Conservation (phyloP, 805 yeast species). For the Yamadazyma endophytica region DNA sequence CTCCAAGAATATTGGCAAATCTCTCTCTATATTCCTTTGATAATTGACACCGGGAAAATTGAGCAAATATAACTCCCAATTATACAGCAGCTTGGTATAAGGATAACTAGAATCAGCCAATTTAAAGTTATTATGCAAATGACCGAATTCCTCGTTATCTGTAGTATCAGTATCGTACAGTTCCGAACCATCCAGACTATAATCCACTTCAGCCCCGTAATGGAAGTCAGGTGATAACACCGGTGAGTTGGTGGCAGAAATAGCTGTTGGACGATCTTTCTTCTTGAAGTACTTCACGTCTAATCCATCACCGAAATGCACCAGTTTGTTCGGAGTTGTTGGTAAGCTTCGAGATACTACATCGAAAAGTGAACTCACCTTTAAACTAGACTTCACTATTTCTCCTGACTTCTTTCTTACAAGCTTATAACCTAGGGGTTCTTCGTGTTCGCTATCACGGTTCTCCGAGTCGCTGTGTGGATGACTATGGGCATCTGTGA, state of each 20-base stretch:
- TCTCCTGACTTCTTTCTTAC: conserved; percentile 89
- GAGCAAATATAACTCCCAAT: conserved; percentile 44
- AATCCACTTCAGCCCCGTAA: conserved; percentile 14
- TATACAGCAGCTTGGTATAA: too few species aligned
- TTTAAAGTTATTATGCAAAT: conserved; percentile 9
- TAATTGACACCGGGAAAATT: conserved; percentile 45
- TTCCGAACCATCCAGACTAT: conserved; percentile 9
- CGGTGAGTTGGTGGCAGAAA: conserved; percentile 67
- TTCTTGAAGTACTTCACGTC: conserved; percentile 60
- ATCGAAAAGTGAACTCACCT: conserved; percentile 37
- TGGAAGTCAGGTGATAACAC: conserved; percentile 16
- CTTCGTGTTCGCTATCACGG: conserved; percentile 1
- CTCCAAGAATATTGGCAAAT: conserved; percentile 56
- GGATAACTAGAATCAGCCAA: too few species aligned
- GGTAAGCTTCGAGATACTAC: conserved; percentile 32
- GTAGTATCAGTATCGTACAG: conserved; percentile 11
- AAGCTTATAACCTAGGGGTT: conserved; percentile 24
- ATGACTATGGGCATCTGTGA: conserved; percentile 1
- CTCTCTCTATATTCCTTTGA: conserved; percentile 38
- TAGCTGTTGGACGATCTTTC: conserved; percentile 72
- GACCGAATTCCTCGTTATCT: conserved; percentile 12
- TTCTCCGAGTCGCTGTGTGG: neutral
- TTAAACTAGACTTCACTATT: conserved; percentile 69
- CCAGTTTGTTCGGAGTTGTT: conserved; percentile 60
- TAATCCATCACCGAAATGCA: conserved; percentile 68